A percentile compares a stretch with the other conserved stretches of the same genome.
phyloP scores from a whole-genome alignment of 2,329 filamentous ascomycete species.

The Colletotrichum sp. region DNA sequence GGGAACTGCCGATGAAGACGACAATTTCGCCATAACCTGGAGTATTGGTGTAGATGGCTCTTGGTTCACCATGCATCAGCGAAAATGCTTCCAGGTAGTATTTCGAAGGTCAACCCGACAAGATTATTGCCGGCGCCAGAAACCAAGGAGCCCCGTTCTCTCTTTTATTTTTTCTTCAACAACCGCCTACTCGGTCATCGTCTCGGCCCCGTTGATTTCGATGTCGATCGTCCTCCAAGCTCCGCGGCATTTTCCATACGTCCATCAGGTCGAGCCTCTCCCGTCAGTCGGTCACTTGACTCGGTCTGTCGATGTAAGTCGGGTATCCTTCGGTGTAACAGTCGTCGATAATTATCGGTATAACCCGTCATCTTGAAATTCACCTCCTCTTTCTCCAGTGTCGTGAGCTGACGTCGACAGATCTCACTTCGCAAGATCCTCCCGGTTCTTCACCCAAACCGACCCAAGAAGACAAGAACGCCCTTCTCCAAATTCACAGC shows the following conservation, averaged over 20 bases:
- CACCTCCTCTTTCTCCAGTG: background rate
- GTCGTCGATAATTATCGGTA: background rate
- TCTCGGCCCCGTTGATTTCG: no score
- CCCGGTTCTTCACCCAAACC: no score
- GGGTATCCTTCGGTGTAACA: background rate
- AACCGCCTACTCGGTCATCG: no score
- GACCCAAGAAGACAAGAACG: background rate
- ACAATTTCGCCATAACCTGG: accelerated
- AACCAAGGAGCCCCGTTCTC: no score
- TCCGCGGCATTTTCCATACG: accelerated
- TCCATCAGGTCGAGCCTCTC: background rate
- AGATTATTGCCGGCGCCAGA: no score
- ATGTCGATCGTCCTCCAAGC: accelerated
- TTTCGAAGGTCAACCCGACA: no score
- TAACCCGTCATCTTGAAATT: accelerated
- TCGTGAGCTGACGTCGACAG: no score
- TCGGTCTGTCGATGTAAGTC: background rate
- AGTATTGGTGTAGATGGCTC: background rate
- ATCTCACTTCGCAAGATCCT: no score
- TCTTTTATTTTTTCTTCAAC: no score
- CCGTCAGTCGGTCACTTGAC: background rate
- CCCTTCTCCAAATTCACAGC: background rate
- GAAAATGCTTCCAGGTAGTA: no score
- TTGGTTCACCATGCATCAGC: no score
- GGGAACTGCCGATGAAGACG: background rate